These are phyloP conservation scores for Wickerhamiella hasegawae DNA, from an alignment of 805 yeast species.

Conservation along the genomic window DNA sequence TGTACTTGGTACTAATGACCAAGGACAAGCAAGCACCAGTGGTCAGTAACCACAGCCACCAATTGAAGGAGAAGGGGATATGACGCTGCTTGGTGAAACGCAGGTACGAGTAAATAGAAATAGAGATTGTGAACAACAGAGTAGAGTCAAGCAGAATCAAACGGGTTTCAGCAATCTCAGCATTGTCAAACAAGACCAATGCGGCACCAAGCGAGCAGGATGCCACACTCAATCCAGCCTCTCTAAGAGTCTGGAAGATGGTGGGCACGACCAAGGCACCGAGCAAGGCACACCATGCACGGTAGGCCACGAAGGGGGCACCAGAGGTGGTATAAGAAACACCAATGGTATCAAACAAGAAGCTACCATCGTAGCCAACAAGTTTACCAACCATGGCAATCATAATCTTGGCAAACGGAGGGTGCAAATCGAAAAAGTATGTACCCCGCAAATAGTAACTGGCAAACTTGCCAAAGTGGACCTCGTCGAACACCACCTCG, in stretches of 20 bases:
- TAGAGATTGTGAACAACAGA: conserved; percentile 72
- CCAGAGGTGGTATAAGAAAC: conserved; percentile 56
- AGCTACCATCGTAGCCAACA: conserved; percentile 77
- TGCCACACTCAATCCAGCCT: conserved; percentile 53
- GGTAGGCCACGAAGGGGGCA: conserved; percentile 63
- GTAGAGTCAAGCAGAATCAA: conserved; percentile 86
- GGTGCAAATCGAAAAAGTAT: conserved; percentile 92
- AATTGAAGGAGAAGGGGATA: conserved; percentile 54
- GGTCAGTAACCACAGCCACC: conserved; percentile 87
- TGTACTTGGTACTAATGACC: conserved; percentile 89
- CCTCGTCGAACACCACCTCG: conserved; percentile 84
- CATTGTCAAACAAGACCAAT: conserved; percentile 50
- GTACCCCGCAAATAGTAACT: conserved; percentile 77
- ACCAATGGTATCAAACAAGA: conserved; percentile 72
- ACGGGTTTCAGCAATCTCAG: conserved; percentile 73
- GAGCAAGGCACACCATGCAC: conserved; percentile 73
- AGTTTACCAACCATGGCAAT: conserved; percentile 76
- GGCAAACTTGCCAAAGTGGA: conserved; percentile 93
- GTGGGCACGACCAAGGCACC: conserved; percentile 75
- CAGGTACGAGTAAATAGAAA: conserved; percentile 60
- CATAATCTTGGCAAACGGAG: conserved; percentile 89
- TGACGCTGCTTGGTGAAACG: conserved; percentile 49
- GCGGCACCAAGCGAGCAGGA: conserved; percentile 67
- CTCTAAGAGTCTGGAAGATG: conserved; percentile 67
- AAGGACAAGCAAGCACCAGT: conserved; percentile 84